A percentile compares a stretch with the other conserved stretches of the same genome.
phyloP scores from a whole-genome alignment of 2,329 filamentous ascomycete species.

The Claviceps arundinis region DNA sequence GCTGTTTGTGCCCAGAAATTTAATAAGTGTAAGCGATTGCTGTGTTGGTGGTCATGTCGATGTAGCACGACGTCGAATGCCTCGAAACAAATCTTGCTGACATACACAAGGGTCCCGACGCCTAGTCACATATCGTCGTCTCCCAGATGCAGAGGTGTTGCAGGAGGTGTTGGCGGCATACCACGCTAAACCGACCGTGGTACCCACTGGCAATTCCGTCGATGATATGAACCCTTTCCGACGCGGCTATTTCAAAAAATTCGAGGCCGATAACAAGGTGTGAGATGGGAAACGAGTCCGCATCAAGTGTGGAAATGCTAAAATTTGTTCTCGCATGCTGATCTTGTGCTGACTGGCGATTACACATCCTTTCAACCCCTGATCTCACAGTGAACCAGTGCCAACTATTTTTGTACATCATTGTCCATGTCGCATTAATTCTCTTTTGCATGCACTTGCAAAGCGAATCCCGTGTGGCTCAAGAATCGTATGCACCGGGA shows the following conservation, averaged over 20 bases:
- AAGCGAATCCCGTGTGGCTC: neutral
- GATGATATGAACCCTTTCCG: slow-evolving; percentile 50
- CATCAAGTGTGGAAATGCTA: neutral
- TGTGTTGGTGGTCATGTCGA: neutral
- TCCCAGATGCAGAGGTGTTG: slow-evolving; percentile 46
- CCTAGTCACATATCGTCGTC: slow-evolving; percentile 71
- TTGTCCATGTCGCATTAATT: neutral
- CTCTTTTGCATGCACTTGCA: neutral
- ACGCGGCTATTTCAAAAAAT: slow-evolving; percentile 43
- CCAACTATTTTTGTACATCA: neutral
- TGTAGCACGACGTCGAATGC: neutral
- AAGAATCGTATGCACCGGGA: neutral
- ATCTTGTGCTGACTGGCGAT: neutral
- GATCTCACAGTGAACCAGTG: neutral
- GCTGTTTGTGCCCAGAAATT: slow-evolving; percentile 75
- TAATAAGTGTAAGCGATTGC: slow-evolving; percentile 58
- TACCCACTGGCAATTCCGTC: slow-evolving; percentile 32
- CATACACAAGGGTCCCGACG: slow-evolving; percentile 59
- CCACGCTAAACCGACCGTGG: slow-evolving; percentile 15
- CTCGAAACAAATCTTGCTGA: neutral
- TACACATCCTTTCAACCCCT: neutral
- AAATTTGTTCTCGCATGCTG: neutral
- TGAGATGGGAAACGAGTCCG: neutral
- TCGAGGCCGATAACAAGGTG: slow-evolving; percentile 16
- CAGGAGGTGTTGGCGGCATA: slow-evolving; percentile 25